Conservation (phyloP, 805 yeast genomes). For the Saccharomycopsis synnaedendra region DNA sequence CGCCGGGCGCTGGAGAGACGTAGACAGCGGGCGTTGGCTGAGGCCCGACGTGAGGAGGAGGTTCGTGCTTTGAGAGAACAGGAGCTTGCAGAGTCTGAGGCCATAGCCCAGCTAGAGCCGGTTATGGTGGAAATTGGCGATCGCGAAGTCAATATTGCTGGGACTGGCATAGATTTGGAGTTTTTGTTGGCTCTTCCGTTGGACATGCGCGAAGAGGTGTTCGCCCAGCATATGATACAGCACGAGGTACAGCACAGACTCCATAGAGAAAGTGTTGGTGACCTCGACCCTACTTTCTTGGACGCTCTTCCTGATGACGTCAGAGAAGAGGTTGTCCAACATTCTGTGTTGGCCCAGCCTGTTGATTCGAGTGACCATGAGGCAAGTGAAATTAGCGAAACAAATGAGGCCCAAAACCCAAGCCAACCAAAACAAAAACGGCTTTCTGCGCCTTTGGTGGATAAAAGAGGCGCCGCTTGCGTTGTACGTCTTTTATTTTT, state of each 20-base stretch:
- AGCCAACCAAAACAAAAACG: conserved; percentile 26
- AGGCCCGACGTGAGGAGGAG: conserved; percentile 1
- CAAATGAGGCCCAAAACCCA: conserved; percentile 15
- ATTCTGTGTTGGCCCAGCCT: too few species aligned
- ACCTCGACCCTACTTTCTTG: conserved; percentile 65
- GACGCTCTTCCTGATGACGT: conserved; percentile 65
- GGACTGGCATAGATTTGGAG: conserved; percentile 87
- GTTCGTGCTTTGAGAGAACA: conserved; percentile 4
- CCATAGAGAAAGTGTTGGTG: conserved; percentile 20
- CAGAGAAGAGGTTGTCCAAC: conserved; percentile 42
- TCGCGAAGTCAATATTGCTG: conserved; percentile 71
- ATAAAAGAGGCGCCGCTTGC: conserved; percentile 65
- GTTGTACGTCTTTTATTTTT: conserved; percentile 59
- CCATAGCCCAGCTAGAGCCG: conserved; percentile 31
- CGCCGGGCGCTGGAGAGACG: background rate
- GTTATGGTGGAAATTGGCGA: conserved; percentile 67
- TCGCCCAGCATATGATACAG: conserved; percentile 73
- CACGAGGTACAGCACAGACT: conserved; percentile 43
- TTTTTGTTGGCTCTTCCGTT: conserved; percentile 85
- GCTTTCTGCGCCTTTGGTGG: conserved; percentile 54
- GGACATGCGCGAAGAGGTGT: conserved; percentile 86
- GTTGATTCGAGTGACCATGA: conserved; percentile 2
- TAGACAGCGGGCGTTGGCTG: background rate
- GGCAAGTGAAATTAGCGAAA: conserved; percentile 17
- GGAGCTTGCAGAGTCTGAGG: conserved; percentile 1